Base-by-base conservation (phyloP, 2,329 filamentous ascomycete species). In the Diplodia scrobiculata region DNA sequence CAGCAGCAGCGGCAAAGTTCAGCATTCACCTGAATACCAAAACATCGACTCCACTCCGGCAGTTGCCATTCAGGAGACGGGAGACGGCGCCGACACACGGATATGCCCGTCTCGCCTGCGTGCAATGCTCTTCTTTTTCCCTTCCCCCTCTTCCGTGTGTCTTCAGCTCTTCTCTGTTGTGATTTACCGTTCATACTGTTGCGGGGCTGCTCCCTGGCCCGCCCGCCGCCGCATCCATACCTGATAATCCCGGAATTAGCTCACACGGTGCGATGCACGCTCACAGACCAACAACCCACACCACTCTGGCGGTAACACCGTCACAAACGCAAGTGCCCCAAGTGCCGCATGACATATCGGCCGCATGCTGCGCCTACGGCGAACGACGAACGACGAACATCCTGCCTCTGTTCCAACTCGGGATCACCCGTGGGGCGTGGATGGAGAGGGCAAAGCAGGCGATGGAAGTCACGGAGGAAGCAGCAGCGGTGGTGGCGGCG, bases 351-450 rank as follows among this genome's bases (percentile, higher is more conserved):
- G 17, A 45, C 41, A 45, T 45, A n/a, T n/a, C 41, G 41, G 19
- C 6, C 41, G 41, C 34, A 11, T 45, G n/a, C 17, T 19, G n/a
- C 41, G 41, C 17, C 17, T 45, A n/a, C 38, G 38, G 38, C 41
- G 41, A 45, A 45, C 41, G n/a, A 7, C 41, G 41, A 45, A 45
- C 41, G n/a, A 7, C 41, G 41, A 45, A 45, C 41, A 45, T 45
- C 41, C 17, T 45, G 19, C 41, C n/a, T 45, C 41, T 45, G 41
- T 45, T 3, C 41, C n/a, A 19, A 45, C 13, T 51, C 54, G 54
- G 54, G 54, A 58, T 58, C 54, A 45, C 19, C 54, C 36, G 54
- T 58, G 54, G 54, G 54, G 54, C 54, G 11, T n/a, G 41, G 41
- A 45, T n/a, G 41, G 41, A 19, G 19, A 45, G 10, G n/a, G 41